Conservation (phyloP, 768 basidiomycete species). For the Daedalea quercina region DNA sequence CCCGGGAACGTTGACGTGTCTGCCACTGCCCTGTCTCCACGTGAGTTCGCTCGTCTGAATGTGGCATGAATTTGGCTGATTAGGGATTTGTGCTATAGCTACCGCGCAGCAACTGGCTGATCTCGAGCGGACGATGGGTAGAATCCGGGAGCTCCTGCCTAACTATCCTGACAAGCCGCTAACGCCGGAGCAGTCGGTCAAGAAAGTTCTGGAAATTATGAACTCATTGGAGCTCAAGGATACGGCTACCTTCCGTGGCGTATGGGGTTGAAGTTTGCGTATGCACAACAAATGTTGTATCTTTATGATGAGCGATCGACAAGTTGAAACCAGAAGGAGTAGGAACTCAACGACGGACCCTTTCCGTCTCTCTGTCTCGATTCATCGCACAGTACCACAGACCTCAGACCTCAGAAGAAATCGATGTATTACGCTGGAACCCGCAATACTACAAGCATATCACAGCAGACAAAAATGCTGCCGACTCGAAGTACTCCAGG, state of each 20-base stretch:
- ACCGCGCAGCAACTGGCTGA: slow-evolving; percentile 6
- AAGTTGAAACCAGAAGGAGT: too few relatives aligned
- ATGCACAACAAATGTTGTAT: too few relatives aligned
- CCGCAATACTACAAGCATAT: background rate
- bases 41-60: background rate
- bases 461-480: background rate
- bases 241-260: slow-evolving; percentile 1
- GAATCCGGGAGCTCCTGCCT: slow-evolving; percentile 10
- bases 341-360: too few relatives aligned
- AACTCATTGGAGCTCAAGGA: slow-evolving; percentile 6
- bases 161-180: slow-evolving; percentile 8
- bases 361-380: too few relatives aligned
- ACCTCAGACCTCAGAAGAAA: background rate
- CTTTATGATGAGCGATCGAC: too few relatives aligned
- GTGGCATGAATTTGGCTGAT: background rate
- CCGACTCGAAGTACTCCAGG: background rate
- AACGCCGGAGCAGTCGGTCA: slow-evolving; percentile 11
- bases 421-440: background rate
- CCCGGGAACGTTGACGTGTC: slow-evolving; percentile 8
- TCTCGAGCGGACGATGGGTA: background rate
- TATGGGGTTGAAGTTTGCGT: too few relatives aligned
- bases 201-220: slow-evolving; percentile 6
- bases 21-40: background rate
- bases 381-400: too few relatives aligned
- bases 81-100: background rate